Conservation (phyloP, 768 basidiomycete species). For the Tylopilus sp. region DNA sequence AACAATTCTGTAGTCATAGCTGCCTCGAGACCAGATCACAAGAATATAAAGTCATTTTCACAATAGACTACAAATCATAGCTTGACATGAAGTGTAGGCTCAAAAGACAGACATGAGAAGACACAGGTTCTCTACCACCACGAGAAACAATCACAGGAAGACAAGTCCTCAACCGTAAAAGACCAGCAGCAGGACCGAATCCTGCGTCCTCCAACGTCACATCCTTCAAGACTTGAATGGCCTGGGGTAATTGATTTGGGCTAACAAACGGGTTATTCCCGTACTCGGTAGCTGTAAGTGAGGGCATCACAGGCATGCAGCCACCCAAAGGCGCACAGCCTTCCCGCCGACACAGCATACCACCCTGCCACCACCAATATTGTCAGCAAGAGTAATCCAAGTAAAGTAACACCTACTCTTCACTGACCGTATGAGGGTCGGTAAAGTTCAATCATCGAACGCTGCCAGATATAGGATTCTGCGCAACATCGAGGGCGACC, state of each 20-base stretch:
- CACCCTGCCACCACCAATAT: conserved; percentile 17
- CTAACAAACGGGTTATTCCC: conserved; percentile 27
- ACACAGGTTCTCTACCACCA: background rate
- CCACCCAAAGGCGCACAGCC: background rate
- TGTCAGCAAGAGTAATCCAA: background rate
- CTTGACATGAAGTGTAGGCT: conserved; percentile 36
- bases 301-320: background rate
- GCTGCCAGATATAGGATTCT: conserved; percentile 6
- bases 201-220: background rate
- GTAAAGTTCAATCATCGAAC: conserved; percentile 19
- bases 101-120: conserved; percentile 9
- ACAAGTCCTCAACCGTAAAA: background rate
- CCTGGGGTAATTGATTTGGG: conserved; percentile 38
- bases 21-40: background rate
- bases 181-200: background rate
- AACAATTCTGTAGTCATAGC: background rate
- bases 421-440: conserved; percentile 21
- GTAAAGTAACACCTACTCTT: conserved; percentile 9
- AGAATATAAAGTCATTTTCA: background rate
- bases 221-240: conserved; percentile 29
- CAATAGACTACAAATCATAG: conserved; percentile 29
- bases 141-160: background rate
- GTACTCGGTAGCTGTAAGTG: conserved; percentile 19
- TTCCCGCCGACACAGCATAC: conserved; percentile 8
- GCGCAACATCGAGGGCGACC: conserved; percentile 1